Conservation (phyloP, 2,329 filamentous ascomycete genomes). For the Arthrobotrys iridis region DNA sequence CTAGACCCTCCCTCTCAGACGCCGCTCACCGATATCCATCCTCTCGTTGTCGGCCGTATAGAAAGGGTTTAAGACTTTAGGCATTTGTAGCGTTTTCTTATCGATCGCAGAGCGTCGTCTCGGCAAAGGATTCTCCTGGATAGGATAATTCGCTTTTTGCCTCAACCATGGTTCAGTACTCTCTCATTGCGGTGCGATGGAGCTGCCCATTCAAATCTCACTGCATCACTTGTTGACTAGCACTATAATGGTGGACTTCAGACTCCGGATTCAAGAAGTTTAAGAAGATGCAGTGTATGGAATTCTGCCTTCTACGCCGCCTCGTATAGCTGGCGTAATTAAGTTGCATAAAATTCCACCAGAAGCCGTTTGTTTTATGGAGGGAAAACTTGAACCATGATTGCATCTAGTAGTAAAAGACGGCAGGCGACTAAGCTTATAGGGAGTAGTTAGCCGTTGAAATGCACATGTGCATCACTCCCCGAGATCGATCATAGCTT, state of each 20-base stretch:
- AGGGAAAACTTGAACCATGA: no score
- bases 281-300: background rate
- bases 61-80: background rate
- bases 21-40: background rate
- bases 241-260: background rate
- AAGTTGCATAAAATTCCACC: background rate
- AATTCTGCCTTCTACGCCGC: background rate
- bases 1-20: conserved; percentile 26
- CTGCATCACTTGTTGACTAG: background rate
- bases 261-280: background rate
- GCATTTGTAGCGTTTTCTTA: background rate
- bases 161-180: background rate
- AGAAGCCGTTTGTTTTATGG: no score
- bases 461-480: no score
- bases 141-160: conserved; percentile 19
- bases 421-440: no score
- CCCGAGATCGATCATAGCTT: no score
- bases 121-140: conserved; percentile 33
- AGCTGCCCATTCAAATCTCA: conserved; percentile 1
- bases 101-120: background rate
- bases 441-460: no score
- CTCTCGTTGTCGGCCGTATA: background rate
- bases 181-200: no score
- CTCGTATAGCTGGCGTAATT: background rate
- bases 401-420: no score